phyloP scores from a whole-genome alignment of 2,329 filamentous ascomycete genomes.

The Chaetomiaceae sp. region DNA sequence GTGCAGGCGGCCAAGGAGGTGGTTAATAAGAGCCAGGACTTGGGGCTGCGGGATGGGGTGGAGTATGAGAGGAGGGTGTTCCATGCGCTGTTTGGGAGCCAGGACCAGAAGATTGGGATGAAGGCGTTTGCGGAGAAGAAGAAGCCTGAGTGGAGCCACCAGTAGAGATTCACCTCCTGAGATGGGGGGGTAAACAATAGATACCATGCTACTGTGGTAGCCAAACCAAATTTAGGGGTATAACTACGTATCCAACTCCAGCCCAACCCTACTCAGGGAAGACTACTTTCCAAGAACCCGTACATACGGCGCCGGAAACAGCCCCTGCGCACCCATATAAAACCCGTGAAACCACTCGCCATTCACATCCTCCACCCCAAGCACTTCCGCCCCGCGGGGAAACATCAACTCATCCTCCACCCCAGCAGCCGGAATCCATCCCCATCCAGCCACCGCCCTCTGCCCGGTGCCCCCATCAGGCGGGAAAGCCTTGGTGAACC shows the following conservation, averaged over 20 bases:
- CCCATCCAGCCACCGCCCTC: constrained; percentile 63
- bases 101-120: constrained; percentile 98
- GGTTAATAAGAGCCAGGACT: constrained; percentile 98
- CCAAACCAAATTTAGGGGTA: neutral
- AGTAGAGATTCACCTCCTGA: constrained; percentile 42
- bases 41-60: constrained; percentile 80
- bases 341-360: constrained; percentile 86
- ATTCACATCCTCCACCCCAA: constrained; percentile 81
- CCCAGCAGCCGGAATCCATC: constrained; percentile 66
- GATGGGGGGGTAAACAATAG: neutral
- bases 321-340: constrained; percentile 73
- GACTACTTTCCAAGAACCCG: constrained; percentile 3
- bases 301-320: constrained; percentile 80
- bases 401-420: constrained; percentile 76
- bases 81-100: constrained; percentile 86
- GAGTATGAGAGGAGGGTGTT: constrained; percentile 94
- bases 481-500: constrained; percentile 49
- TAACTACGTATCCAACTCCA: neutral
- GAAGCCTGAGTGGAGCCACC: constrained; percentile 84
- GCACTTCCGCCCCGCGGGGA: constrained; percentile 75
- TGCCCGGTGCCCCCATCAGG: constrained; percentile 71
- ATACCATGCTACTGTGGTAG: too few relatives aligned
- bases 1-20: constrained; percentile 91
- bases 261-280: neutral
- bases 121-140: constrained; percentile 92